Evolutionary conservation across 2,329 filamentous ascomycete species (phyloP), one percentile per base, ranked within the genome.

Genomic region (Botrytis aclada): DNA sequence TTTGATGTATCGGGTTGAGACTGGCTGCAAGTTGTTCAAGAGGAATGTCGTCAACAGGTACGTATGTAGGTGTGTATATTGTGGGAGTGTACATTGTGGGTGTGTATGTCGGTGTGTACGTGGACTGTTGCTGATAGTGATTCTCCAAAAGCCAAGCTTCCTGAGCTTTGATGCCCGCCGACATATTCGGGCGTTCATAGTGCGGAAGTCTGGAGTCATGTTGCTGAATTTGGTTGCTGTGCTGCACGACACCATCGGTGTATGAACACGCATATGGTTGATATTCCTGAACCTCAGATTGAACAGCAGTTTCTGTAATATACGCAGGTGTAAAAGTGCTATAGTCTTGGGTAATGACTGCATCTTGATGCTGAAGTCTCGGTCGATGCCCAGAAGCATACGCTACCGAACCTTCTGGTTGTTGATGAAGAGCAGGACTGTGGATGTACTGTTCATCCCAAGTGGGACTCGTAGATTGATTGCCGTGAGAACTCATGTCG

Each of bases 281-380:
- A n/a, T n/a, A 0, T n/a, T 6, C 12, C 5, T 16, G 25, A 2
- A n/a, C 5, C 2, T 10, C 12, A n/a, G 25, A 25, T 16, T 54
- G 25, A 5, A n/a, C 14, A 12, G 47, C 0, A n/a, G 47, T 3
- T 54, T 14, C 5, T 25, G 0, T n/a, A n/a, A n/a, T 54, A 51
- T 10, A 51, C 4, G 47, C 12, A 14, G 47, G 12, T 7, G 25
- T 1, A 54, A 7, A 54, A 54, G 12, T n/a, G 47, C 2, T 2
- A 54, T 54, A 54, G 25, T 1, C 25, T 54, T 14, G 25, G 25
- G 10, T 6, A n/a, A 5, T n/a, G 47, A n/a, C 47, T 51, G 47
- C 10, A n/a, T 9, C 10, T 0, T 51, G 47, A 9, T 51, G 25
- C 4, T 51, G 47, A n/a, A 51, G 1, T n/a, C 47, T 14, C 5